Percentiles rank a stretch among this genome's conserved stretches.
Conservation (phyloP, 768 basidiomycete genomes). For the Sporobolomyces roseus region DNA sequence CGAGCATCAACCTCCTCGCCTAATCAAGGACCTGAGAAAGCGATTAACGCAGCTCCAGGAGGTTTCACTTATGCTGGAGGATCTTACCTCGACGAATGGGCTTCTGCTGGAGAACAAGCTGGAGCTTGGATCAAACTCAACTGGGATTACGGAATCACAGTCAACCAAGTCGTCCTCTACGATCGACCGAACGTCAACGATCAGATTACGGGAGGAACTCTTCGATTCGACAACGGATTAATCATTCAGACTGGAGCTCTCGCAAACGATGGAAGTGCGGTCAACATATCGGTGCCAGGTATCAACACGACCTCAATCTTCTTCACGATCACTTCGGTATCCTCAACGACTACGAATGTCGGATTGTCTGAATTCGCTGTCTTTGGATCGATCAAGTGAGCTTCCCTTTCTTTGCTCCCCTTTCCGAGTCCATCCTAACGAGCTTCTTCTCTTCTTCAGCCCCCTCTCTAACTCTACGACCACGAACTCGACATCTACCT, state of each 20-base stretch:
- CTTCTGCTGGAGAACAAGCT: constrained; percentile 11
- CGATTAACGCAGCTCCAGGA: constrained; percentile 18
- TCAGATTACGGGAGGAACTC: constrained; percentile 24
- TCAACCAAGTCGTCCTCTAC: constrained; percentile 30
- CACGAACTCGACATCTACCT: not conserved
- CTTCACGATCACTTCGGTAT: constrained; percentile 25
- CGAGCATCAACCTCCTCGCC: constrained; percentile 6
- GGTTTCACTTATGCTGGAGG: constrained; percentile 32
- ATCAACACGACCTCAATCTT: constrained; percentile 28
- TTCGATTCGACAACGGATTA: constrained; percentile 29
- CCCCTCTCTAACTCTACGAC: not conserved
- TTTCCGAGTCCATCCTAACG: not conserved
- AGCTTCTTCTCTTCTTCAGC: not conserved
- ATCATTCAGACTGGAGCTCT: constrained; percentile 16
- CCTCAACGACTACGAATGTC: not conserved
- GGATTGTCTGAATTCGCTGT: constrained; percentile 33
- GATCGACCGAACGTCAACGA: constrained; percentile 39
- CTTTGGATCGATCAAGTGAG: constrained; percentile 8
- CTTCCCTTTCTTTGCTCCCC: not conserved
- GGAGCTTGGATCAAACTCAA: constrained; percentile 29
- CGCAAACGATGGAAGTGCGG: constrained; percentile 27
- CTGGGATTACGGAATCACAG: constrained; percentile 17
- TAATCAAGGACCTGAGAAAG: constrained; percentile 14
- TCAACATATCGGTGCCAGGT: constrained; percentile 23
- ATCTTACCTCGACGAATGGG: constrained; percentile 33